Evolutionary conservation across 202 grass and related monocot genomes (phyloP).

Genomic region (Schoenoplectus triqueter): DNA sequence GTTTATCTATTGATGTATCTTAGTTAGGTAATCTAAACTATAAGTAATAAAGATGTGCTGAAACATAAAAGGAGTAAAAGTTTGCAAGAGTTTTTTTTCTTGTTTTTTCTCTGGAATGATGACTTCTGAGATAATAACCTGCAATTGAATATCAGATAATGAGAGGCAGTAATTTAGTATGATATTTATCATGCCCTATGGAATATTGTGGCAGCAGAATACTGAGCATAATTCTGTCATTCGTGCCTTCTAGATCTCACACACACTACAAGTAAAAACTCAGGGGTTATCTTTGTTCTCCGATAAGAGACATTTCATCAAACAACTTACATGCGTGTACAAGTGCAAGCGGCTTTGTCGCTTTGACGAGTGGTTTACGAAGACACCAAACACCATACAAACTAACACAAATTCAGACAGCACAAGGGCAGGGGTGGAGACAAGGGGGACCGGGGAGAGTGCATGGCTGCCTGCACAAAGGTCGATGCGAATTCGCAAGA

Average conservation of each 20-base stretch:
- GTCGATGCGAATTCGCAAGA: too few relatives aligned
- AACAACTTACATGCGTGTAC: neutral
- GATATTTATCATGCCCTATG: neutral
- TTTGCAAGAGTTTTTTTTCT: neutral
- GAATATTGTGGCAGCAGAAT: neutral
- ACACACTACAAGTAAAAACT: neutral
- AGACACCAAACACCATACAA: neutral
- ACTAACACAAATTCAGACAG: neutral
- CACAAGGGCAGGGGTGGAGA: too few relatives aligned
- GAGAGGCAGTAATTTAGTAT: neutral
- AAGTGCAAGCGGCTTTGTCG: neutral
- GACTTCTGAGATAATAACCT: neutral
- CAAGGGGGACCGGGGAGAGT: too few relatives aligned
- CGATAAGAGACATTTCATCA: neutral
- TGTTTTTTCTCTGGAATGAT: neutral
- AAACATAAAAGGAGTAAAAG: neutral
- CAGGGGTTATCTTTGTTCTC: too few relatives aligned
- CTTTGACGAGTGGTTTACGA: neutral
- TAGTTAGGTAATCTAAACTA: slow-evolving; percentile 1
- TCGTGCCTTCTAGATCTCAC: neutral
- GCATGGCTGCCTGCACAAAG: too few relatives aligned
- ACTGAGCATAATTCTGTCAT: neutral
- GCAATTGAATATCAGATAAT: neutral
- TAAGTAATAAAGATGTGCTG: neutral
- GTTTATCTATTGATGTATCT: neutral